Percentiles rank a stretch among this genome's conserved stretches.
Conservation (phyloP, 2,329 filamentous ascomycete species). For the Aspergillus arachidicola region DNA sequence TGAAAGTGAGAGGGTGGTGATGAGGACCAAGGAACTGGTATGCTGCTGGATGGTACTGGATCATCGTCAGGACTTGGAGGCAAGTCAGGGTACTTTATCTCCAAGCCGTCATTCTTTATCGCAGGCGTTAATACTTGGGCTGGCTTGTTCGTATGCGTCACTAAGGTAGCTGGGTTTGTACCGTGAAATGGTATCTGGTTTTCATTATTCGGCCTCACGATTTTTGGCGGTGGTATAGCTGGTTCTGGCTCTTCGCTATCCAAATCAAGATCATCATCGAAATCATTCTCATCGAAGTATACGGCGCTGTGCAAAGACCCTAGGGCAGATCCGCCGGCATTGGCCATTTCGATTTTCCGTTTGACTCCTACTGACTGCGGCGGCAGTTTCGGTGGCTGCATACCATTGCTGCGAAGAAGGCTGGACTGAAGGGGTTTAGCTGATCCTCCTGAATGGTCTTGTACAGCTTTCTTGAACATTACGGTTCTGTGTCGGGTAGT, state of each 20-base stretch:
- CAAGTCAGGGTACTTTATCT: conserved; percentile 41
- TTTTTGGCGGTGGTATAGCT: conserved; percentile 25
- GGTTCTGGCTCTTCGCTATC: conserved; percentile 50
- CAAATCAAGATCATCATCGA: conserved; percentile 79
- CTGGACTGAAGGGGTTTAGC: conserved; percentile 39
- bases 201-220: conserved; percentile 12
- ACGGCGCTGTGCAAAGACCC: conserved; percentile 53
- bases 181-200: conserved; percentile 9
- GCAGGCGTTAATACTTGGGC: conserved; percentile 8
- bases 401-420: conserved; percentile 29
- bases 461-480: conserved; percentile 48
- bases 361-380: conserved; percentile 36
- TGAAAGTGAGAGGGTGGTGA: conserved; percentile 52
- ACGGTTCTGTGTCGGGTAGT: conserved; percentile 25
- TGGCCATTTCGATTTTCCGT: conserved; percentile 41
- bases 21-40: conserved; percentile 70
- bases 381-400: conserved; percentile 23
- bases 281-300: conserved; percentile 77
- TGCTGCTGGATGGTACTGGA: conserved; percentile 53
- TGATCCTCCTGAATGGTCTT: conserved; percentile 37
- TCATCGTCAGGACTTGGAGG: conserved; percentile 33
- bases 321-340: conserved; percentile 35
- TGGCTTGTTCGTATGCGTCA: background rate
- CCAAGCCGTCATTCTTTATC: conserved; percentile 18
- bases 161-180: background rate